Evolutionary conservation across 2,329 filamentous ascomycete genomes (phyloP).

Genomic region (Penicillium sp.): DNA sequence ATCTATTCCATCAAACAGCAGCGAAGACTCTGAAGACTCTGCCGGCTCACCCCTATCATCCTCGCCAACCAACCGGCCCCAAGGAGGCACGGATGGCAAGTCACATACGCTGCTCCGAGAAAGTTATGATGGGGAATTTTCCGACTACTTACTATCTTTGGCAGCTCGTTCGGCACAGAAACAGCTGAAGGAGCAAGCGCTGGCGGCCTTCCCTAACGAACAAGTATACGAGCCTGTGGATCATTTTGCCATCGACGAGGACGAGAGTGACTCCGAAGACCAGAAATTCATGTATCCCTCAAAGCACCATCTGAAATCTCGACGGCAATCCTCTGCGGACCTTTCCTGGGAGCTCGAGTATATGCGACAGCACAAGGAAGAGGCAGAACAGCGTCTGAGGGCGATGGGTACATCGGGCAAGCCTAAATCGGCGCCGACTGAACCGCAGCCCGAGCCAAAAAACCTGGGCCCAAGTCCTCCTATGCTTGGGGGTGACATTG

Average conservation of each 20-base stretch:
- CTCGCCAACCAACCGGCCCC: conserved; percentile 30
- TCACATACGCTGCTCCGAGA: conserved; percentile 35
- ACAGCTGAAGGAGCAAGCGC: conserved; percentile 68
- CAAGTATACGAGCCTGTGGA: conserved; percentile 47
- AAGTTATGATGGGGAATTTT: conserved; percentile 74
- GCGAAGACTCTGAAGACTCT: conserved; percentile 52
- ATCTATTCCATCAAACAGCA: conserved; percentile 62
- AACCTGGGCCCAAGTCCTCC: conserved; percentile 66
- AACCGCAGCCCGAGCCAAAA: conserved; percentile 48
- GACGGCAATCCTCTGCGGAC: conserved; percentile 47
- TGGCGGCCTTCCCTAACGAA: conserved; percentile 52
- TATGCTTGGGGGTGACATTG: conserved; percentile 81
- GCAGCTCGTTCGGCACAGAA: conserved; percentile 78
- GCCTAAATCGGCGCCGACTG: conserved; percentile 35
- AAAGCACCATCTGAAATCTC: conserved; percentile 32
- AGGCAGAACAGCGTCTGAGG: conserved; percentile 52
- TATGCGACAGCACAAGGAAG: conserved; percentile 75
- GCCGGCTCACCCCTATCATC: conserved; percentile 39
- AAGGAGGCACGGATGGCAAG: background rate
- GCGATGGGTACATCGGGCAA: conserved; percentile 34
- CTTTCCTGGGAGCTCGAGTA: conserved; percentile 73
- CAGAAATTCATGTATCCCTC: conserved; percentile 26
- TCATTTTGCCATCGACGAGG: conserved; percentile 48
- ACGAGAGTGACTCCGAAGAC: conserved; percentile 37
- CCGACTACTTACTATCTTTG: conserved; percentile 74